Evolutionary conservation across 139 green algal species (phyloP).

Genomic region (Tetraselmis chui): DNA sequence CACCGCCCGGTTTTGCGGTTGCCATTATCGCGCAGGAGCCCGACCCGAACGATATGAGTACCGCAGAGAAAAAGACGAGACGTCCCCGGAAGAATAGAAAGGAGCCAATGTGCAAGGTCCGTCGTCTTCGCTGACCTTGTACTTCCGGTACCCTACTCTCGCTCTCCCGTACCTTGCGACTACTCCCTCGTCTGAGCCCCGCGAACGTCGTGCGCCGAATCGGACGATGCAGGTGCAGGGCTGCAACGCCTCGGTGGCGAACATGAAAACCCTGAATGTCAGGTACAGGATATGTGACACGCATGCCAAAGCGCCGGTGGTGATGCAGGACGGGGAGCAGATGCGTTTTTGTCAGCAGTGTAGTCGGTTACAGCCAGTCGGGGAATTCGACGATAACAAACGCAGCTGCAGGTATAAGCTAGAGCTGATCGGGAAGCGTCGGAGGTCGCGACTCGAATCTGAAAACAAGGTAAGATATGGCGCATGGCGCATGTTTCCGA

Average conservation of each 20-base stretch:
- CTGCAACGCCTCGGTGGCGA: neutral
- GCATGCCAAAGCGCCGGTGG: neutral
- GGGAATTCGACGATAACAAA: neutral
- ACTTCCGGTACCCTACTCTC: no score
- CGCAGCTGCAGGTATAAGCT: neutral
- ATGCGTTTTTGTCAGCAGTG: neutral
- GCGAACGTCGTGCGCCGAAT: no score
- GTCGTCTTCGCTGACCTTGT: no score
- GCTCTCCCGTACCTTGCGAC: no score
- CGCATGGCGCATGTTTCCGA: neutral
- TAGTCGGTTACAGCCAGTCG: neutral
- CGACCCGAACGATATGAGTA: no score
- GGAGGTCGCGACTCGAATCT: neutral
- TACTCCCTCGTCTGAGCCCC: no score
- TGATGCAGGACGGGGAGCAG: neutral
- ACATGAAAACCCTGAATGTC: neutral
- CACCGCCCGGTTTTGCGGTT: no score
- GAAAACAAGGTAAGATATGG: neutral
- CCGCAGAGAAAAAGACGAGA: no score
- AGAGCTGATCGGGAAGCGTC: neutral
- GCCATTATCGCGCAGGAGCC: no score
- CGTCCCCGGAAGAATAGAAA: neutral
- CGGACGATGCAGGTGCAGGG: neutral
- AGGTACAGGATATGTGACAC: neutral
- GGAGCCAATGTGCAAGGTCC: neutral